Base-by-base conservation (phyloP, 2,329 filamentous ascomycete genomes). In the Aspergillus fumigatus region DNA sequence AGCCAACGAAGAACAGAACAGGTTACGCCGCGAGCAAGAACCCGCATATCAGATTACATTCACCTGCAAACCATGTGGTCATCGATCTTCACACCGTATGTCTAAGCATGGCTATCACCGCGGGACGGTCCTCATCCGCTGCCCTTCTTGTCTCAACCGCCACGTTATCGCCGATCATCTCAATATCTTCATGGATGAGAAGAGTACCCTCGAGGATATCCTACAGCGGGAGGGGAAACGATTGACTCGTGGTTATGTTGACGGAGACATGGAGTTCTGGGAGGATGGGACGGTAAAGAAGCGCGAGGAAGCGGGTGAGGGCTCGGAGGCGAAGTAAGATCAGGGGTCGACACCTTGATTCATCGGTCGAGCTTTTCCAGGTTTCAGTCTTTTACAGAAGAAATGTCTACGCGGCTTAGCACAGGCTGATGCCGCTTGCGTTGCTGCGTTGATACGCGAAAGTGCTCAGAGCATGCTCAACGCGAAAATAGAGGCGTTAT, bases 31-130 rank as follows among this genome's bases (percentile, higher is more conserved):
- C 60, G 65, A 73, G 59, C 60, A 75, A 59, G 70, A 85, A 64
- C 90, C 90, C 1, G 85, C 89, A 56, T 99, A 97, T 76, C 83
- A 91, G 65, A 82, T 99, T 62, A 89, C 87, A 51, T 97, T 99
- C 73, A 99, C 94, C 64, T 99, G 94, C 82, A 87, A 89, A 57
- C 90, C 90, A 32, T 99, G 94, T 77, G 79, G 82, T 48, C 78
- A 83, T 38, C 88, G 92, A 56, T 95, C 90, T n/a, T 82, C 86
- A 11, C 95, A 99, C 76, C 83, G 83, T 51, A 81, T 99, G 66
- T 91, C 90, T 29, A 97, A 97, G 75, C 94, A 97, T 70, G 94
- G 91, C 32, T 99, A 99, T 72, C 92, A 97, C 75, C 82, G 87
- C 61, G 94, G 94, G 38, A 93, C 91, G 1, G 88, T 94, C 4